phyloP scores from a whole-genome alignment of 495 filamentous ascomycete species.

The Penicillium waksmanii region DNA sequence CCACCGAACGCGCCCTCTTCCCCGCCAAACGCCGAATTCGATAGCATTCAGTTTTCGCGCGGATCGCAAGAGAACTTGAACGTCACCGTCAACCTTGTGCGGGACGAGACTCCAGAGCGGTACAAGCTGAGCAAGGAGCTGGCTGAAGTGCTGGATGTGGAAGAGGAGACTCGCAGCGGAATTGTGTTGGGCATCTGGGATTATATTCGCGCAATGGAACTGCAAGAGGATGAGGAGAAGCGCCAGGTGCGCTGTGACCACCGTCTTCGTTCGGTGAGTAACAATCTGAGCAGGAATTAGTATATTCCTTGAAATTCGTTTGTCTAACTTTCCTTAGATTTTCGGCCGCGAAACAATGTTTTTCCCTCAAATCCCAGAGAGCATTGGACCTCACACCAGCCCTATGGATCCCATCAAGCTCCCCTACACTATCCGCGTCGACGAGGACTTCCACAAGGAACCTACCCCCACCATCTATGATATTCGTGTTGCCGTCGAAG shows the following conservation, averaged over 20 bases:
- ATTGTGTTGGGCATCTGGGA: conserved; percentile 93
- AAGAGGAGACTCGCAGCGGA: conserved; percentile 83
- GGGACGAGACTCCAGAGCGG: conserved; percentile 85
- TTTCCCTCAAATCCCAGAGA: conserved; percentile 86
- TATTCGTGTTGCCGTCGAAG: conserved; percentile 80
- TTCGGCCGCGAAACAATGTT: conserved; percentile 77
- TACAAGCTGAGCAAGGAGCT: conserved; percentile 77
- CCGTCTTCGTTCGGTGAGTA: conserved; percentile 70
- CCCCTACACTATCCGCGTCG: conserved; percentile 91
- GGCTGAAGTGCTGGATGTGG: conserved; percentile 82
- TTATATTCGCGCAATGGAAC: conserved; percentile 81
- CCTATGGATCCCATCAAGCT: conserved; percentile 83
- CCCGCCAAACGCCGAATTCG: conserved; percentile 72
- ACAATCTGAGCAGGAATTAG: neutral
- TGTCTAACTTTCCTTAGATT: conserved; percentile 54
- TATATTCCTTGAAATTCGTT: neutral
- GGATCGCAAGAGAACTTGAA: conserved; percentile 91
- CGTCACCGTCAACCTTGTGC: conserved; percentile 81
- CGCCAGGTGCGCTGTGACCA: conserved; percentile 89
- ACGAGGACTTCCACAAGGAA: conserved; percentile 74
- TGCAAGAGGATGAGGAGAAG: conserved; percentile 94
- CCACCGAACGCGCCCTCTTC: conserved; percentile 52
- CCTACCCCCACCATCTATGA: conserved; percentile 80
- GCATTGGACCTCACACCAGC: conserved; percentile 71
- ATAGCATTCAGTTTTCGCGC: conserved; percentile 87